These are phyloP conservation scores for Flaveria bidentis DNA, from an alignment of 129 eudicot genomes.

Conservation along the genomic window DNA sequence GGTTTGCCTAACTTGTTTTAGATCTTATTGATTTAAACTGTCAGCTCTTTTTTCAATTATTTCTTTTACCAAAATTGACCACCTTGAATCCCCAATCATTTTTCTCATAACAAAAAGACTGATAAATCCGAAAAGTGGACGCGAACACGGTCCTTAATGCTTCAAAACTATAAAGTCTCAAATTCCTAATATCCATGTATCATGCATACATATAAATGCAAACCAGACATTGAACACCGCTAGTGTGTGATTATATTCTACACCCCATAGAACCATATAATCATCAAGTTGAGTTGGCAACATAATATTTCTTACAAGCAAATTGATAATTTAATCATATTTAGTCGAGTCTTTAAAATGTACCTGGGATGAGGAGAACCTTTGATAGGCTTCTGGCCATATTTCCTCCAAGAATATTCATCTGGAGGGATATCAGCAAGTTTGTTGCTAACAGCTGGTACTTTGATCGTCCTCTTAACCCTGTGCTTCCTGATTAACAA, in stretches of 20 bases:
- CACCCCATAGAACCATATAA: not conserved
- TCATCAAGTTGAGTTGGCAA: not conserved
- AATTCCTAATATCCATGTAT: too few relatives aligned
- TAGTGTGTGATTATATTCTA: not conserved
- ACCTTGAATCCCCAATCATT: too few relatives aligned
- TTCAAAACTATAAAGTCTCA: too few relatives aligned
- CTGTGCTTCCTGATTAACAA: constrained; percentile 57
- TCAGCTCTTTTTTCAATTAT: too few relatives aligned
- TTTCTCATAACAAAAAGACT: too few relatives aligned
- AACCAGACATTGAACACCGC: not conserved
- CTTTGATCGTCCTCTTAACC: constrained; percentile 72
- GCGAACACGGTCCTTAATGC: too few relatives aligned
- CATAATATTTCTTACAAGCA: not conserved
- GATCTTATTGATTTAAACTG: too few relatives aligned
- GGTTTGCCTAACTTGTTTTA: too few relatives aligned
- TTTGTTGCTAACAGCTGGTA: constrained; percentile 79
- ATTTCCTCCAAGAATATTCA: constrained; percentile 89
- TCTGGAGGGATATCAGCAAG: constrained; percentile 83
- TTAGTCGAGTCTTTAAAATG: not conserved
- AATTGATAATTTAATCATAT: not conserved
- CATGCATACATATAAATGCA: not conserved
- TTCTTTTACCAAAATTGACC: too few relatives aligned
- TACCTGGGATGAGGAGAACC: constrained; percentile 96
- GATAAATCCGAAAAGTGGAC: too few relatives aligned
- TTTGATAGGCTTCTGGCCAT: constrained; percentile 88